Conservation (phyloP, 2,329 filamentous ascomycete species). For the Endoconidiophora laricicola region DNA sequence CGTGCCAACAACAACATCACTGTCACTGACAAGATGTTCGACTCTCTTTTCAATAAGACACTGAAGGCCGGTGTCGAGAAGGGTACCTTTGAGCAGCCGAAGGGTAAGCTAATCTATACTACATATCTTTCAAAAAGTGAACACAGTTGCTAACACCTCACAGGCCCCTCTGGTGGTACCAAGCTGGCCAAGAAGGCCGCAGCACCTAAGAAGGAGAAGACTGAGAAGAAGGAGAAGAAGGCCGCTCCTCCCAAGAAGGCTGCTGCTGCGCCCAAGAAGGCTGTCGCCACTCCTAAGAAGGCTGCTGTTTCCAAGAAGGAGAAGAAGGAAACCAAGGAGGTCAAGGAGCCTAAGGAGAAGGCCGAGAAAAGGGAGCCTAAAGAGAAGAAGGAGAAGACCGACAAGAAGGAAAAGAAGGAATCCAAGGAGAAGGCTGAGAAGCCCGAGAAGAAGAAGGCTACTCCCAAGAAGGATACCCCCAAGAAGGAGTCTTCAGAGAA, state of each 20-base stretch:
- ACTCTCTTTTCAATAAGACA: conserved; percentile 70
- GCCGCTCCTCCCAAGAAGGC: conserved; percentile 11
- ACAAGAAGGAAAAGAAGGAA: conserved; percentile 26
- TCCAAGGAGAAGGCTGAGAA: conserved; percentile 24
- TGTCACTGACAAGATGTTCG: conserved; percentile 39
- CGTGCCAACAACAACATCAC: conserved; percentile 36
- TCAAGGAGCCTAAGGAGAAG: conserved; percentile 31
- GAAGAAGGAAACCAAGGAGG: conserved; percentile 29
- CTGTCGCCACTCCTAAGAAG: conserved; percentile 26
- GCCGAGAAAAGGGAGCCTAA: conserved; percentile 43
- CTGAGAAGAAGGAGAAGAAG: conserved; percentile 17
- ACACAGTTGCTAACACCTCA: conserved; percentile 10
- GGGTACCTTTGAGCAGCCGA: conserved; percentile 75
- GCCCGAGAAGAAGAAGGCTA: conserved; percentile 42
- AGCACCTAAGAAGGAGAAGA: conserved; percentile 18
- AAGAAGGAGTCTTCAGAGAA: background rate
- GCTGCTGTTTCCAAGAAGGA: conserved; percentile 19
- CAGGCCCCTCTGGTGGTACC: conserved; percentile 72
- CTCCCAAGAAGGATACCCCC: conserved; percentile 21
- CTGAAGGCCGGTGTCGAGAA: conserved; percentile 69
- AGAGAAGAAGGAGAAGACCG: conserved; percentile 27
- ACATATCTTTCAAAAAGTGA: conserved; percentile 11
- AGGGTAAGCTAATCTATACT: conserved; percentile 44
- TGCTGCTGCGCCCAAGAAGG: conserved; percentile 15
- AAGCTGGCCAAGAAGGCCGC: conserved; percentile 72